Conservation (phyloP, 495 filamentous ascomycete species). For the Neurospora sp. region DNA sequence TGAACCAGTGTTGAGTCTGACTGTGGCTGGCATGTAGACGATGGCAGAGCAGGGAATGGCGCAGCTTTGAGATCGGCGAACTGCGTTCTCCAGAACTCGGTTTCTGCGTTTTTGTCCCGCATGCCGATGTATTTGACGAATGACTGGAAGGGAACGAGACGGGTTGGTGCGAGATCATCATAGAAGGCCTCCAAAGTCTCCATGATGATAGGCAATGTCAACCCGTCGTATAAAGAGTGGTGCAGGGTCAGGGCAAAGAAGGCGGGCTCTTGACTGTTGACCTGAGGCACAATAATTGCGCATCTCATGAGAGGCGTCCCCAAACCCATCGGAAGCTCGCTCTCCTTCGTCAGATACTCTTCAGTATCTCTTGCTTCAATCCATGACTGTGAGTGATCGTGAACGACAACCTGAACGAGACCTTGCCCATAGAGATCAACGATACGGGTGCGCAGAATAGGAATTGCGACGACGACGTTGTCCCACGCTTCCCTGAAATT, state of each 20-base stretch:
- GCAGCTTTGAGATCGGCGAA: conserved; percentile 41
- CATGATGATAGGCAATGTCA: conserved; percentile 48
- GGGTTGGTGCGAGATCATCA: conserved; percentile 22
- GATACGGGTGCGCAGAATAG: conserved; percentile 48
- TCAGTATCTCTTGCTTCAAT: background rate
- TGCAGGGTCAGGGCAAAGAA: conserved; percentile 54
- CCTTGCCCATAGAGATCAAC: conserved; percentile 35
- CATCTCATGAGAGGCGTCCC: conserved; percentile 45
- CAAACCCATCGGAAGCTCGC: conserved; percentile 39
- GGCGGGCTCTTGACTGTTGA: conserved; percentile 30
- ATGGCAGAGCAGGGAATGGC: conserved; percentile 49
- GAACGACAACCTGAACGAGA: conserved; percentile 42
- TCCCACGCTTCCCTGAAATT: conserved; percentile 48
- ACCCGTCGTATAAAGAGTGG: conserved; percentile 61
- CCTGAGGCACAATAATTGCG: conserved; percentile 23
- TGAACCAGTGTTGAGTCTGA: conserved; percentile 27
- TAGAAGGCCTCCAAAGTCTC: conserved; percentile 38
- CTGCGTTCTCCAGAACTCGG: conserved; percentile 29
- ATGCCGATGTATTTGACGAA: conserved; percentile 34
- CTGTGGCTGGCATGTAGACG: conserved; percentile 35
- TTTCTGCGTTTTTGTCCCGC: conserved; percentile 18
- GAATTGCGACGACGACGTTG: conserved; percentile 32
- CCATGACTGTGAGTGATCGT: background rate
- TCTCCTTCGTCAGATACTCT: conserved; percentile 32
- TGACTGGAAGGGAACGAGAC: conserved; percentile 34